Conservation (phyloP, 2,329 filamentous ascomycete species). For the Monascus ruber region DNA sequence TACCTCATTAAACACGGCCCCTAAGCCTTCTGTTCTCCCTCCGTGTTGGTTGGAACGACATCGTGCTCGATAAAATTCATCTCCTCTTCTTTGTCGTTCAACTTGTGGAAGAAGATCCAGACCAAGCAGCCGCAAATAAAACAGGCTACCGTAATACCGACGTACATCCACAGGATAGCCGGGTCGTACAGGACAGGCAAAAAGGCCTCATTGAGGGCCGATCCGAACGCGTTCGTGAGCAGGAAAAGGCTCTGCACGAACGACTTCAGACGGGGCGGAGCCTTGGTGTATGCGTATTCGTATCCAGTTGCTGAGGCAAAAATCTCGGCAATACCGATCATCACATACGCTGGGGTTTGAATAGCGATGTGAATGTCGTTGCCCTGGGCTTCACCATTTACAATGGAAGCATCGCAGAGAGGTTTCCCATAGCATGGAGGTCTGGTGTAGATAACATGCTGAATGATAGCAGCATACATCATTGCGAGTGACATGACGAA, state of each 20-base stretch:
- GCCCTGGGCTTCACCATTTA: constrained; percentile 21
- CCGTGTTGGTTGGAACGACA: constrained; percentile 1
- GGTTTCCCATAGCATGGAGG: constrained; percentile 37
- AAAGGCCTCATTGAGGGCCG: constrained; percentile 50
- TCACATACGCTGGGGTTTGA: constrained; percentile 34
- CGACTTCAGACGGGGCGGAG: constrained; percentile 56
- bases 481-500: constrained; percentile 38
- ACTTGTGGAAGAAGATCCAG: constrained; percentile 39
- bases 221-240: constrained; percentile 48
- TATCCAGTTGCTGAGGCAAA: constrained; percentile 56
- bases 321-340: constrained; percentile 43
- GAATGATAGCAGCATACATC: constrained; percentile 25
- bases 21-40: too few relatives aligned
- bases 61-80: constrained; percentile 39
- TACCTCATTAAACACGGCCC: too few relatives aligned
- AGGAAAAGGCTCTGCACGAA: constrained; percentile 48
- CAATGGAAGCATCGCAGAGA: constrained; percentile 19
- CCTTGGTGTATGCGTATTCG: constrained; percentile 65
- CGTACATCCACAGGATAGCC: constrained; percentile 56
- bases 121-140: constrained; percentile 30
- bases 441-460: constrained; percentile 36
- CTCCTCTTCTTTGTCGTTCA: constrained; percentile 39
- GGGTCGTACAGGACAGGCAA: constrained; percentile 52
- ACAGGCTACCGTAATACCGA: constrained; percentile 36
- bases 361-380: constrained; percentile 35